Base-by-base conservation (phyloP, 176 grass and related monocot genomes). In the Aegilops longissima region DNA sequence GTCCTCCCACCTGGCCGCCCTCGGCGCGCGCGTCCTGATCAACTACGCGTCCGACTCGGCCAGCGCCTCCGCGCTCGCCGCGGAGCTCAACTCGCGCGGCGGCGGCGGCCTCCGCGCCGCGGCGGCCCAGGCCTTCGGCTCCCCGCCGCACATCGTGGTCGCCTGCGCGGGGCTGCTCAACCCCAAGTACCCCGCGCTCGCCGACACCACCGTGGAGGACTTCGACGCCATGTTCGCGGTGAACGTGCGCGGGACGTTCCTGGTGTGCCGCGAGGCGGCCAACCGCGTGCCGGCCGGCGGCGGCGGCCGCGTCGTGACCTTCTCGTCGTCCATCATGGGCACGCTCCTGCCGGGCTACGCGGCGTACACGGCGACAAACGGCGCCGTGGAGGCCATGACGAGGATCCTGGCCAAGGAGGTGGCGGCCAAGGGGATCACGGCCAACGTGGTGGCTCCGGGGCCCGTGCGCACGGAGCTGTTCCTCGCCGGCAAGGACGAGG, bases 331-430 rank as follows among this genome's bases (percentile, higher is more conserved):
- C 10, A 35, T 93, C 29, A 65, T 85, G 59, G 89, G 45, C 52
- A 74, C 79, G 45, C 84, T 93, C 30, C 25, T 39, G 33, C 87
- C 91, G 12, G 74, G 89, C 3, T 93, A 88, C 76, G 88, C 74
- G 12, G 87, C 89, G 54, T 93, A 93, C 90, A 79, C 87, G 21
- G 89, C 93, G 79, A 91, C 92, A 34, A 94, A 95, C 64, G 91
- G 64, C 23, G 93, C 93, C 1, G 89, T 95, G 62, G 95, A 97
- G 89, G 93, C 82, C 2, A 97, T 97, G 95, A 89, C 90, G 4
- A 91, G 56, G 82, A 87, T 95, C 72, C 54, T 91, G 11, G 92
- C 92, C 0, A 89, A 90, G 92, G 87, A 94, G 80, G 86, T 94
- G 52, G 89, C 87, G 3, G 89, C 84, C 2, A 93, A 90, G 9